Conservation (phyloP, 805 yeast genomes). For the Suhomyces sp. region DNA sequence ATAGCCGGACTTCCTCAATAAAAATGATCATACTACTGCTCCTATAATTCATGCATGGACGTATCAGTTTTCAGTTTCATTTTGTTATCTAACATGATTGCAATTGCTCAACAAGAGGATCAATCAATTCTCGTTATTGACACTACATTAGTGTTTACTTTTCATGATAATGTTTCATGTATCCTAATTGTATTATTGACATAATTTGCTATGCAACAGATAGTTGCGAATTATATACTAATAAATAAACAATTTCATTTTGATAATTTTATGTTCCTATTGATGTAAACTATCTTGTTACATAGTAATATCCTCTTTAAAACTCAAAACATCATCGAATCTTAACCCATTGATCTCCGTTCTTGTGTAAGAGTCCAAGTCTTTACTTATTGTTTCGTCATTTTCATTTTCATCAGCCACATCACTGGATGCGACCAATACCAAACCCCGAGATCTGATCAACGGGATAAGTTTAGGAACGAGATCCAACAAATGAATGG, state of each 20-base stretch:
- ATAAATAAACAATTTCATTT: no score
- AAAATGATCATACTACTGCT: not conserved
- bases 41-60: no score
- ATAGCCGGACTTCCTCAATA: not conserved
- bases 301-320: slow-evolving; percentile 52
- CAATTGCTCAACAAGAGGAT: no score
- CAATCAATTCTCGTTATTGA: no score
- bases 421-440: slow-evolving; percentile 69
- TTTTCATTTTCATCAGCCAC: slow-evolving; percentile 24
- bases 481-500: slow-evolving; percentile 63
- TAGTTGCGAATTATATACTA: no score
- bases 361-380: slow-evolving; percentile 37
- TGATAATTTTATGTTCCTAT: not conserved
- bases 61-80: no score
- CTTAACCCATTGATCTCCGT: slow-evolving; percentile 67
- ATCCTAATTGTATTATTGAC: no score
- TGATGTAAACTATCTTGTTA: slow-evolving; percentile 10
- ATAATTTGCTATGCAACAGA: no score
- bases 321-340: slow-evolving; percentile 60
- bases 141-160: no score
- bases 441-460: slow-evolving; percentile 76
- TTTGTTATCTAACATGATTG: no score
- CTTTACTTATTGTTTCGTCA: slow-evolving; percentile 25
- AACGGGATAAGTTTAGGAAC: slow-evolving; percentile 76
- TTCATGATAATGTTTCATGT: no score